phyloP scores from a whole-genome alignment of 2,329 filamentous ascomycete species.

The Rosellinia necatrix region DNA sequence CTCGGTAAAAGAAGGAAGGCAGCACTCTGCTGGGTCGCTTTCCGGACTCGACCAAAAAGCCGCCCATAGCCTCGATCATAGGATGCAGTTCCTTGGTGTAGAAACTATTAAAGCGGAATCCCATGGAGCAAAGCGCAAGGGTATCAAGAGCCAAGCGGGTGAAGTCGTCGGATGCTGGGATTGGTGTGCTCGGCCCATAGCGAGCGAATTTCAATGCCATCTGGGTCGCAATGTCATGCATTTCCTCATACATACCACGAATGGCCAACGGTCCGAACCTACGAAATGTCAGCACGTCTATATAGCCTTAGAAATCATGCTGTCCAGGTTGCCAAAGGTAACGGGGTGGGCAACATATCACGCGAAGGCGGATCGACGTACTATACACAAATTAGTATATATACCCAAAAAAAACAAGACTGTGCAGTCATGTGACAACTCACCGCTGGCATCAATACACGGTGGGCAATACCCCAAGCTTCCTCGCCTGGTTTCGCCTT shows the following conservation, averaged over 20 bases:
- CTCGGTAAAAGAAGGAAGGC: conserved; percentile 54
- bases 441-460: conserved; percentile 35
- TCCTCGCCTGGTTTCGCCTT: conserved; percentile 53
- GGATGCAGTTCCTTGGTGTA: conserved; percentile 72
- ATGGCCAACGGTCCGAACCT: conserved; percentile 72
- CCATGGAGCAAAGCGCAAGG: conserved; percentile 72
- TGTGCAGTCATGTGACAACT: not conserved
- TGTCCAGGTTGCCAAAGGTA: not conserved
- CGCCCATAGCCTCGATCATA: conserved; percentile 70
- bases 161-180: conserved; percentile 51
- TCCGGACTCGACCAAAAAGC: conserved; percentile 63
- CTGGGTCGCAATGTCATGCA: conserved; percentile 70
- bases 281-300: conserved; percentile 60
- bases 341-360: not conserved
- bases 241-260: conserved; percentile 69
- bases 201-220: conserved; percentile 71
- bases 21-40: conserved; percentile 54
- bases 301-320: not conserved
- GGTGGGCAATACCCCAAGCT: conserved; percentile 61
- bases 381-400: conserved; percentile 21
- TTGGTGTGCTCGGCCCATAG: conserved; percentile 59
- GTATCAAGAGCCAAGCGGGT: conserved; percentile 71
- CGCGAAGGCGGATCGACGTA: conserved; percentile 18
- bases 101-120: conserved; percentile 75
- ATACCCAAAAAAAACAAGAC: not conserved